phyloP scores from a whole-genome alignment of 1,284 basidiomycete genomes.

The Schizophyllum commune region DNA sequence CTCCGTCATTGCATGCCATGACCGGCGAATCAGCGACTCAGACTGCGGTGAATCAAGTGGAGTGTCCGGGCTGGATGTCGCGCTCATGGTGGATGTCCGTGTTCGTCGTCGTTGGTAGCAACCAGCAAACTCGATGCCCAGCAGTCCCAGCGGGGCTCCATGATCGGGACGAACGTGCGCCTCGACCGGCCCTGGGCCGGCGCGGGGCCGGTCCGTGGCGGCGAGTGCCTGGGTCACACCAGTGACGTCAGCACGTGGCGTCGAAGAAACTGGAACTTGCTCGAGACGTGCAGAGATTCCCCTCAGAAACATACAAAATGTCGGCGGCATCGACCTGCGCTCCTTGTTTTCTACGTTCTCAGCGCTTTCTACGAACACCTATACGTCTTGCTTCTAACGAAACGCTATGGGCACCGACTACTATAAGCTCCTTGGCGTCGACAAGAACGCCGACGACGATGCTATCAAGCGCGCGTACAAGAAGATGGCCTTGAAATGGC shows the following conservation, averaged over 20 bases:
- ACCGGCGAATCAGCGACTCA: constrained; percentile 30
- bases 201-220: too few species aligned
- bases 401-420: constrained; percentile 68
- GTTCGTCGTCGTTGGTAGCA: background rate
- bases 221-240: background rate
- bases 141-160: too few species aligned
- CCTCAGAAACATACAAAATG: constrained; percentile 5
- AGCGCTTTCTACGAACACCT: constrained; percentile 8
- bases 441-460: constrained; percentile 69
- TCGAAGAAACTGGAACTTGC: constrained; percentile 23
- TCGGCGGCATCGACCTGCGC: constrained; percentile 1
- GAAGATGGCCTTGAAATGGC: constrained; percentile 85
- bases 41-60: constrained; percentile 3
- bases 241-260: constrained; percentile 19
- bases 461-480: constrained; percentile 85
- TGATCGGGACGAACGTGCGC: background rate
- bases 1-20: constrained; percentile 53
- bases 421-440: constrained; percentile 74
- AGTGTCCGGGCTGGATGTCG: background rate
- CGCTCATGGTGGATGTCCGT: too few species aligned
- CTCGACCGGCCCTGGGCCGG: background rate
- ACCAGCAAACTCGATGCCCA: too few species aligned
- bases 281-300: constrained; percentile 3
- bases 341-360: background rate
- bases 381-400: background rate